phyloP scores from a whole-genome alignment of 2,329 filamentous ascomycete species.

The Plectosphaerella cucumerina region DNA sequence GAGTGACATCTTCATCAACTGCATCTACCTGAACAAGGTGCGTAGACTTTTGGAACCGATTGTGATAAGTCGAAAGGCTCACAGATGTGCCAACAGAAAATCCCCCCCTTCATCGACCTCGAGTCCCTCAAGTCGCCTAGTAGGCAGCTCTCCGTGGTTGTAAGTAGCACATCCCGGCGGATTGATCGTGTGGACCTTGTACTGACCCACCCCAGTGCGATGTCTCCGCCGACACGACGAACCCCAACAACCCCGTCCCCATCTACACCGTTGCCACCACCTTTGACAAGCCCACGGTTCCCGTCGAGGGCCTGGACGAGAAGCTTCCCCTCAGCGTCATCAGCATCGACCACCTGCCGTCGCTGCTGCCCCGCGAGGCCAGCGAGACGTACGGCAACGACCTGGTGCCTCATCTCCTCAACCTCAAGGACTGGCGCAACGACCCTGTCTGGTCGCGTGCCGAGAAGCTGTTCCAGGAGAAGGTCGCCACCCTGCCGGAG shows the following conservation, averaged over 20 bases:
- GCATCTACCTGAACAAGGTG: slow-evolving; percentile 70
- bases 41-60: not conserved
- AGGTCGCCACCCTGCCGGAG: slow-evolving; percentile 66
- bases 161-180: not conserved
- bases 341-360: slow-evolving; percentile 81
- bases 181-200: not conserved
- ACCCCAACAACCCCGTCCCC: slow-evolving; percentile 67
- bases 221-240: slow-evolving; percentile 64
- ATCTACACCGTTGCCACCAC: slow-evolving; percentile 83
- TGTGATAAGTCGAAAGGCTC: too few relatives aligned
- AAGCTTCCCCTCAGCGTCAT: slow-evolving; percentile 70
- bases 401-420: slow-evolving; percentile 71
- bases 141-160: slow-evolving; percentile 73
- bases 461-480: slow-evolving; percentile 78
- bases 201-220: not conserved
- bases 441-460: slow-evolving; percentile 80
- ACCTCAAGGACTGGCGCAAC: slow-evolving; percentile 70
- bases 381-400: slow-evolving; percentile 80
- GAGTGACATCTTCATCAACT: slow-evolving; percentile 77
- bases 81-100: too few relatives aligned
- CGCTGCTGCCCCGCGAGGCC: slow-evolving; percentile 79
- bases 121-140: slow-evolving; percentile 62
- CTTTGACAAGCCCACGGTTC: slow-evolving; percentile 82
- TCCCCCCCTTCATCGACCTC: slow-evolving; percentile 71
- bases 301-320: slow-evolving; percentile 57